A percentile compares a stretch with the other conserved stretches of the same genome.
phyloP scores from a whole-genome alignment of 73 alveolate species.

The Paramecium bursaria region DNA sequence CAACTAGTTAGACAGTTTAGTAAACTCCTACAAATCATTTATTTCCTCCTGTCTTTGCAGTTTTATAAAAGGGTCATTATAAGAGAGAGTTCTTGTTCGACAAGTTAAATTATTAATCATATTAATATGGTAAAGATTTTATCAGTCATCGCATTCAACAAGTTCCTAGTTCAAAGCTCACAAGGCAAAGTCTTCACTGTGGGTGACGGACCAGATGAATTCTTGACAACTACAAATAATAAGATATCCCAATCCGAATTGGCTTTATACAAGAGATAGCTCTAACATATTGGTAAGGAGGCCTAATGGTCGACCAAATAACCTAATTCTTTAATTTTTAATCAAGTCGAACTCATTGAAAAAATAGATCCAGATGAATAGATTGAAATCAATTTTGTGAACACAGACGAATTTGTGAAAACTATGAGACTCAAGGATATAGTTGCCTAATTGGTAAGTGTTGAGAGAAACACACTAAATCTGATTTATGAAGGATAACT shows the following conservation, averaged over 20 bases:
- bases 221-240: not conserved
- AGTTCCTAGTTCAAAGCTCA: not conserved
- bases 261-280: not conserved
- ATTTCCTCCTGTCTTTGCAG: too few species aligned
- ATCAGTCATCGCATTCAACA: constrained; percentile 22
- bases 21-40: too few species aligned
- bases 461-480: constrained; percentile 28
- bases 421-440: not conserved
- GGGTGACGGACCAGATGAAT: constrained; percentile 16
- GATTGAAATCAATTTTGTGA: constrained; percentile 18
- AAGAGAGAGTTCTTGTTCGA: too few species aligned
- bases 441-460: constrained; percentile 7
- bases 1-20: too few species aligned
- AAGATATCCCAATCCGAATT: not conserved
- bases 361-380: not conserved
- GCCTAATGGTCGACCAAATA: constrained; percentile 4
- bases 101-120: too few species aligned
- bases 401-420: constrained; percentile 25
- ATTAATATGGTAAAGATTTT: too few species aligned
- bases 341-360: not conserved
- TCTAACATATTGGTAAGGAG: not conserved
- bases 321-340: not conserved
- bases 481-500: constrained; percentile 13
- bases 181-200: not conserved
- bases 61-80: too few species aligned